Conservation (phyloP, 106 monocot genomes). For the Phalaenopsis equestris region DNA sequence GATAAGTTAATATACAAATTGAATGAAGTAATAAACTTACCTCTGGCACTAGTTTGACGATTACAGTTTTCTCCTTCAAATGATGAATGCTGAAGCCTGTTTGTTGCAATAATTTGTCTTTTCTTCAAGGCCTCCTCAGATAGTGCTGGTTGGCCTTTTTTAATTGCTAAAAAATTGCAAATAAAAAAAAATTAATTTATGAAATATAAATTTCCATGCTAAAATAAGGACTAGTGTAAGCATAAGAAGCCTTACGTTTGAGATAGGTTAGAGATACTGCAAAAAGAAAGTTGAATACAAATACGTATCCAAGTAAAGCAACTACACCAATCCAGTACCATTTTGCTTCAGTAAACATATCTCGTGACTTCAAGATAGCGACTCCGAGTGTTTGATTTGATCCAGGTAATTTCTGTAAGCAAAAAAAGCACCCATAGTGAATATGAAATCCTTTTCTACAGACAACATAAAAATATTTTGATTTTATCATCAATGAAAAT, state of each 20-base stretch:
- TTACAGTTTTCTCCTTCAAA: neutral
- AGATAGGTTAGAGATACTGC: constrained; percentile 32
- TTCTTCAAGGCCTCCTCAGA: constrained; percentile 32
- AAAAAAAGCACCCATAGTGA: neutral
- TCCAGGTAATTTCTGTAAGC: constrained; percentile 12
- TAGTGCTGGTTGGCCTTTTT: neutral
- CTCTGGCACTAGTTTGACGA: neutral
- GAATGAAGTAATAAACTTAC: neutral
- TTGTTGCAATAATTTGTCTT: constrained; percentile 18
- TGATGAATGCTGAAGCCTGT: constrained; percentile 4
- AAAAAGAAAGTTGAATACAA: constrained; percentile 40
- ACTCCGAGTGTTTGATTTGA: constrained; percentile 28
- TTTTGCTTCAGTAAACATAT: constrained; percentile 46
- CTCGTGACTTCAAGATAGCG: constrained; percentile 26
- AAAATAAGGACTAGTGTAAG: neutral
- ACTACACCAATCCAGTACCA: constrained; percentile 62
- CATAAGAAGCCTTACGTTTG: constrained; percentile 23
- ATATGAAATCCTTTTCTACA: neutral
- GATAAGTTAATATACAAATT: neutral
- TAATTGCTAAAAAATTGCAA: neutral
- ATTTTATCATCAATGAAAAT: neutral
- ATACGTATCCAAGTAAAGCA: constrained; percentile 30
- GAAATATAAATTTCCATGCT: no score
- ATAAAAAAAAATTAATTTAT: neutral
- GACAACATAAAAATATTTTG: neutral